These are phyloP conservation scores for Zygosaccharomyces pseudobailii DNA, from an alignment of 1,139 yeast species.

Conservation along the genomic window DNA sequence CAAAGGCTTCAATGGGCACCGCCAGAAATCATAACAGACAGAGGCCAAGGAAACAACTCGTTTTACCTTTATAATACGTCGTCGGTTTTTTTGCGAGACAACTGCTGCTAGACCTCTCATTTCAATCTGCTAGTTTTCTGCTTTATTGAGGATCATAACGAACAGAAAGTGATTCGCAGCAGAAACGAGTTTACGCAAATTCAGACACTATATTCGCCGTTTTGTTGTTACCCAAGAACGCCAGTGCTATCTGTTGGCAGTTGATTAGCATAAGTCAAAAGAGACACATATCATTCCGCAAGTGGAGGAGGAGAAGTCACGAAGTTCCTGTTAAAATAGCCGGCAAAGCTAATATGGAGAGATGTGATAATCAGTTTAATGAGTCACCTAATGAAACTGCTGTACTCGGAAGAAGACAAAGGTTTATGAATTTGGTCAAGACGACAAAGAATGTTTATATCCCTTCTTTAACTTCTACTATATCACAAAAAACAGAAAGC, in stretches of 20 bases:
- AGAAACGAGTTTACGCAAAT: neutral
- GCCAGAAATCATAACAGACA: no score
- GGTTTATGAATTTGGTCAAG: constrained; percentile 44
- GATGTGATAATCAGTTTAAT: constrained; percentile 3
- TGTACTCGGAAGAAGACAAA: constrained; percentile 28
- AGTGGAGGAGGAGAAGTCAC: constrained; percentile 9
- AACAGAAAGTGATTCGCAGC: neutral
- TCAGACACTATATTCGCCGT: constrained; percentile 10
- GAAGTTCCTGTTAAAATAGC: constrained; percentile 8
- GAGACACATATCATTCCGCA: constrained; percentile 10
- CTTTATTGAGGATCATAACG: neutral
- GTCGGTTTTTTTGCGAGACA: no score
- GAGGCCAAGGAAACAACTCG: no score
- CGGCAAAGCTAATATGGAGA: constrained; percentile 9
- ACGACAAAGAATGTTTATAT: constrained; percentile 56
- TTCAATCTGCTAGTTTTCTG: no score
- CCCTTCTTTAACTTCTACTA: constrained; percentile 47
- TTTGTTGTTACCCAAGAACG: constrained; percentile 10
- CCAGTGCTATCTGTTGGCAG: constrained; percentile 5
- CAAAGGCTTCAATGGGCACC: neutral
- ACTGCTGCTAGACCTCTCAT: no score
- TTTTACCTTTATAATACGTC: no score
- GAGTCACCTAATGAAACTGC: constrained; percentile 1
- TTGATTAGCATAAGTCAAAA: constrained; percentile 4
- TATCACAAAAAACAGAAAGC: constrained; percentile 49